Evolutionary conservation across 495 filamentous ascomycete genomes (phyloP).

Genomic region (Trypethelium eluteriae): DNA sequence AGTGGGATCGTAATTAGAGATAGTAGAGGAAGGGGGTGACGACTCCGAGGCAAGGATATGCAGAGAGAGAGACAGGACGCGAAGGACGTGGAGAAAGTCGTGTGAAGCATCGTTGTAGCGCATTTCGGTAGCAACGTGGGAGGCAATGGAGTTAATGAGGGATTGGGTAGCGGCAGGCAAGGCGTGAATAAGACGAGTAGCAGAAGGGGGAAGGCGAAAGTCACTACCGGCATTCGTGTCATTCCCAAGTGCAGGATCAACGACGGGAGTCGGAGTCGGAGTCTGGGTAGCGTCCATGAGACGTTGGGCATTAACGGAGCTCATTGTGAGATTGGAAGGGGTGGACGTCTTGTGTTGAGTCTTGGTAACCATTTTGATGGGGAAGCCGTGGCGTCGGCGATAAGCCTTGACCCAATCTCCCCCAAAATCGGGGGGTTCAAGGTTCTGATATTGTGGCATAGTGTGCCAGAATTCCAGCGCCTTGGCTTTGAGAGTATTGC

Average conservation of each 20-base stretch:
- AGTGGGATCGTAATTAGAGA: slow-evolving; percentile 41
- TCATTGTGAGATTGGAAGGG: not conserved
- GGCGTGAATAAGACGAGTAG: not conserved
- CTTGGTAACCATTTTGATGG: not conserved
- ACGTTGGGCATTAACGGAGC: slow-evolving; percentile 2
- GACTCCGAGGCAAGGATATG: slow-evolving; percentile 46
- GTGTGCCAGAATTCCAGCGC: slow-evolving; percentile 11
- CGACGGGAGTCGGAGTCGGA: not conserved
- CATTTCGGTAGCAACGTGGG: slow-evolving; percentile 67
- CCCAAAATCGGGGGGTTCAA: not conserved
- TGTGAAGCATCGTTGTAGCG: slow-evolving; percentile 74
- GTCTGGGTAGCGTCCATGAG: not conserved
- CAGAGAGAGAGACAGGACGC: slow-evolving; percentile 67
- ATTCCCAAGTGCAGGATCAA: not conserved
- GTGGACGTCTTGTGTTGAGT: not conserved
- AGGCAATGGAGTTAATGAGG: slow-evolving; percentile 43
- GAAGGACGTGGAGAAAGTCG: slow-evolving; percentile 72
- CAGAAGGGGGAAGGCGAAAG: slow-evolving; percentile 15
- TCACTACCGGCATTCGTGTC: not conserved
- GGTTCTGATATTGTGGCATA: slow-evolving; percentile 10
- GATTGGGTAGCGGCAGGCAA: not conserved
- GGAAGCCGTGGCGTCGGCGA: slow-evolving; percentile 9
- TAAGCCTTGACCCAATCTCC: slow-evolving; percentile 10
- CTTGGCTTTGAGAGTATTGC: slow-evolving; percentile 13
- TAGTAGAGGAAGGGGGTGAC: slow-evolving; percentile 15